phyloP scores from a whole-genome alignment of 1,284 basidiomycete genomes.

The Ceratobasidium sp. region DNA sequence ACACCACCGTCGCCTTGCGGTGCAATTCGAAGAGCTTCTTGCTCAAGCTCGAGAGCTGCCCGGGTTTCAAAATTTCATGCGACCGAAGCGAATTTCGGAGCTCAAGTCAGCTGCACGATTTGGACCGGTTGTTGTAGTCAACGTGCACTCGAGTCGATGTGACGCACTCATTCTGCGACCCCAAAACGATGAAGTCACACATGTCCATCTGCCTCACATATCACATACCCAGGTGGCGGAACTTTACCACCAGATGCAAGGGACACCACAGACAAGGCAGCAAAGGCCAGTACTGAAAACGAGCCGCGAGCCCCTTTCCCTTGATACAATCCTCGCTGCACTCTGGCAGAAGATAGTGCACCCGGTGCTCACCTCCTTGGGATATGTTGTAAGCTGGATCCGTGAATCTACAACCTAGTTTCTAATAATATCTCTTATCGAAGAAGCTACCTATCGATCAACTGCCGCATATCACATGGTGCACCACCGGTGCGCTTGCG shows the following conservation, averaged over 20 bases:
- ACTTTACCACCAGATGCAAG: not conserved
- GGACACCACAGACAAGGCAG: not conserved
- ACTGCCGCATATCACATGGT: conserved; percentile 55
- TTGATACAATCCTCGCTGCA: not conserved
- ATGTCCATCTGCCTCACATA: conserved; percentile 18
- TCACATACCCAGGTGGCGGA: not conserved
- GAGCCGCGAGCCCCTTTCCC: not conserved
- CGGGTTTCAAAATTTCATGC: conserved; percentile 2
- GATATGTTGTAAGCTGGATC: not conserved
- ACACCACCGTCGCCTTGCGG: conserved; percentile 4
- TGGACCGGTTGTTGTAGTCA: conserved; percentile 38
- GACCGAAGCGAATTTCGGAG: not conserved
- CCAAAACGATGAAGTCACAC: not conserved
- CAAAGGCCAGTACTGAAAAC: not conserved
- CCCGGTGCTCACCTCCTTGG: conserved; percentile 27
- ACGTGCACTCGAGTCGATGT: conserved; percentile 29
- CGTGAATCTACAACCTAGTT: not conserved
- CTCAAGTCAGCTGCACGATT: not conserved
- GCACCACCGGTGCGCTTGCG: conserved; percentile 55
- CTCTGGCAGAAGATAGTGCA: conserved; percentile 43
- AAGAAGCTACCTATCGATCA: not conserved
- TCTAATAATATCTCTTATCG: not conserved
- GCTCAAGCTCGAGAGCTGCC: not conserved
- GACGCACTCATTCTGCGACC: conserved; percentile 45
- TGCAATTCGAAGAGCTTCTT: conserved; percentile 2